Conservation (phyloP, 2,329 filamentous ascomycete genomes). For the Karstenula rhodostoma region DNA sequence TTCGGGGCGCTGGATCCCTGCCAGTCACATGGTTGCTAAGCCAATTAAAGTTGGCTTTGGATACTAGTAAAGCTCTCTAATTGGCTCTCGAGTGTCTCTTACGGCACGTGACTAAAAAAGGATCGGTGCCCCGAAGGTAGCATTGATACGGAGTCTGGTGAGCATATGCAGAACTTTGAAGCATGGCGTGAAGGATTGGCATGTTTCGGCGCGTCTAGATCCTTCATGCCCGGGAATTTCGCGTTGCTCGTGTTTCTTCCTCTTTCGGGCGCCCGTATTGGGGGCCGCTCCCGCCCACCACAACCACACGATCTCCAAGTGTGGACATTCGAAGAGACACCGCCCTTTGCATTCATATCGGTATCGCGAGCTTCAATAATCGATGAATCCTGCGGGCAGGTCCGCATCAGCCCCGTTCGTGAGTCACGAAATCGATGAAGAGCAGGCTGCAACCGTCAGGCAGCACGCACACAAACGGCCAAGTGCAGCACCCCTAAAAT, state of each 20-base stretch:
- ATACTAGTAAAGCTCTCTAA: too few relatives aligned
- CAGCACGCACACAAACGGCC: not conserved
- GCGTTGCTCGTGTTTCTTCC: not conserved
- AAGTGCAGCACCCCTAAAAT: slow-evolving; percentile 2
- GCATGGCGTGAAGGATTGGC: not conserved
- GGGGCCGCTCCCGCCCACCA: not conserved
- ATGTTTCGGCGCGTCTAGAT: not conserved
- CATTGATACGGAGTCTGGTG: too few relatives aligned
- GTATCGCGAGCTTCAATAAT: not conserved
- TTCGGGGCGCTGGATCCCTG: too few relatives aligned
- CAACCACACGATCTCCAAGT: not conserved
- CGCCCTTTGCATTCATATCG: not conserved
- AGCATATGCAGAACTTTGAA: too few relatives aligned
- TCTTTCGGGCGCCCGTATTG: not conserved
- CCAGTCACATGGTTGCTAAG: too few relatives aligned
- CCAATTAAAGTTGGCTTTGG: too few relatives aligned
- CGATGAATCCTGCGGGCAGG: too few relatives aligned
- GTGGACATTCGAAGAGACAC: not conserved
- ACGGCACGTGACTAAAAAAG: too few relatives aligned
- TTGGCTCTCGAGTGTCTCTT: too few relatives aligned
- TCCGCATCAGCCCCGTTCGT: not conserved
- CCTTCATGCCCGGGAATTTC: not conserved
- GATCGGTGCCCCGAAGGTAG: too few relatives aligned
- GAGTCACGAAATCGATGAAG: slow-evolving; percentile 1
- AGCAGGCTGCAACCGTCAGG: slow-evolving; percentile 5